Evolutionary conservation across 257 asterid species (phyloP).

Genomic region (Ligustrum vulgare): DNA sequence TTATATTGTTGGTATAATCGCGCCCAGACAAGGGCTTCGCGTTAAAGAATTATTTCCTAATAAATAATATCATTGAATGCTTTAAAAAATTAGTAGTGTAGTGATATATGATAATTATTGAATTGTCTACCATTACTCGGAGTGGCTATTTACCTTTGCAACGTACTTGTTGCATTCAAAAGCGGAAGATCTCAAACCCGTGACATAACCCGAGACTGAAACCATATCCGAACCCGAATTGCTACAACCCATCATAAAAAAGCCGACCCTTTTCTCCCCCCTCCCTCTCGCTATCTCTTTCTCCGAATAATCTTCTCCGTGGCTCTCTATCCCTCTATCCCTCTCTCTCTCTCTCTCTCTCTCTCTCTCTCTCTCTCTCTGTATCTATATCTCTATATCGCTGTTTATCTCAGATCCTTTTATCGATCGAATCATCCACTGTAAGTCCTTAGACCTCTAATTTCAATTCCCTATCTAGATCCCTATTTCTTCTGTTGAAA

Average conservation of each 20-base stretch:
- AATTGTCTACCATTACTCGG: too few relatives aligned
- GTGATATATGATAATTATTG: too few relatives aligned
- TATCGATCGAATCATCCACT: conserved; percentile 48
- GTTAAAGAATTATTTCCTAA: too few relatives aligned
- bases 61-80: too few relatives aligned
- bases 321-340: background rate
- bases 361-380: conserved; percentile 44
- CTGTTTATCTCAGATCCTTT: conserved; percentile 41
- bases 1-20: too few relatives aligned
- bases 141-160: background rate
- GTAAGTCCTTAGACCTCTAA: conserved; percentile 38
- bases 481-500: conserved; percentile 31
- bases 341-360: conserved; percentile 30
- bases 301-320: too few relatives aligned
- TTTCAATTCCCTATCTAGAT: conserved; percentile 33
- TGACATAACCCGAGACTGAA: background rate
- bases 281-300: conserved; percentile 29
- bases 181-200: background rate
- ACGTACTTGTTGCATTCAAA: background rate
- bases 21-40: too few relatives aligned
- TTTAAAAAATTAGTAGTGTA: too few relatives aligned
- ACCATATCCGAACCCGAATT: conserved; percentile 2
- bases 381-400: conserved; percentile 32
- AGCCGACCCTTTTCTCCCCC: background rate
- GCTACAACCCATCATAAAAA: conserved; percentile 30